Evolutionary conservation across 495 filamentous ascomycete genomes (phyloP), one percentile per base, ranked within the genome.

Genomic region (Xylaria venustula): DNA sequence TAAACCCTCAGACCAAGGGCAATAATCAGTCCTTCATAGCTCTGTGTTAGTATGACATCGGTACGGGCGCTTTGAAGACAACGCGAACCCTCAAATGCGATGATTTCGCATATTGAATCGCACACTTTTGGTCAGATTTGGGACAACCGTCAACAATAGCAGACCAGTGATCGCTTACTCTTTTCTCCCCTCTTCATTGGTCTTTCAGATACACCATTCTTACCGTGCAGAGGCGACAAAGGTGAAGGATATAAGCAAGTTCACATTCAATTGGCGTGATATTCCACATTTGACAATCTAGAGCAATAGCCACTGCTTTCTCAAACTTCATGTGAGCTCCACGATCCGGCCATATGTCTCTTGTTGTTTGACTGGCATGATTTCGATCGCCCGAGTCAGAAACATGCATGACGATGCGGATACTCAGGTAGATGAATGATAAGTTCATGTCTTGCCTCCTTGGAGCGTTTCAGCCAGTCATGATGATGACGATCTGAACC

Each of bases 371-470:
- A n/a, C 37, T 36, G n/a, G 37, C 25, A 26, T 15, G 36, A 11
- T 28, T 50, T 40, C 26, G 8, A n/a, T 17, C 56, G 36, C 41
- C 46, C 14, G 34, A 58, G 48, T 41, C 34, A 20, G 23, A 34
- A 42, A 46, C 37, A 7, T n/a, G 3, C 36, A 32, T 15, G 11
- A 34, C 22, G 19, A 30, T 37, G 34, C 46, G 17, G 14, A 49
- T 49, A 28, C 42, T 48, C 45, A 41, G n/a, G 22, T 49, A 49
- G 15, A 49, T 40, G 55, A 49, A 49, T 3, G 22, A 37, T 20
- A 36, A 50, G 34, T 23, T 49, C 46, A 36, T 58, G 56, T 58
- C 46, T 58, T 46, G 36, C 32, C 30, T 50, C 45, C 9, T 23
- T 20, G 37, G 37, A 45, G 14, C n/a, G 56, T 51, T 30, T 15